Percentiles rank a stretch among this genome's conserved stretches.
phyloP scores from a whole-genome alignment of 179 eudicot species.

The Amaranthus tricolor region DNA sequence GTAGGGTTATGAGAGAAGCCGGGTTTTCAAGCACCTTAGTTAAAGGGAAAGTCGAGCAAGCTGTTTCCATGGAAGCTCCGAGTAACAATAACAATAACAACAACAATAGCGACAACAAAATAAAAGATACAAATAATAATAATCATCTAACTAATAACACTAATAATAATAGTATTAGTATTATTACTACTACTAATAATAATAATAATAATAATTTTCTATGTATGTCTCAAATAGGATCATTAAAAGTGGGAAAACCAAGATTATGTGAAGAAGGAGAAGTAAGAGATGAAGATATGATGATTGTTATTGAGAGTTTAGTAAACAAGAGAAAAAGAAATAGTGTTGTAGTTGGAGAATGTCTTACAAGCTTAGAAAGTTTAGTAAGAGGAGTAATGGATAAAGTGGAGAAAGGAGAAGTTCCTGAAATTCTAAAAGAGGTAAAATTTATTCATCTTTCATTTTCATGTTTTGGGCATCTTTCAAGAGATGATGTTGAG shows the following conservation, averaged over 20 bases:
- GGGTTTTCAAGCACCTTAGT: slow-evolving; percentile 51
- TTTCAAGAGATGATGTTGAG: slow-evolving; percentile 49
- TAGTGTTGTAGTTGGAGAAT: slow-evolving; percentile 57
- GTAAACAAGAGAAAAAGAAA: slow-evolving; percentile 34
- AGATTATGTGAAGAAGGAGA: slow-evolving; percentile 8
- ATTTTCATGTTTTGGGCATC: slow-evolving; percentile 41
- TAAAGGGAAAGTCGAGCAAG: slow-evolving; percentile 46
- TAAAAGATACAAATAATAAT: slow-evolving; percentile 20
- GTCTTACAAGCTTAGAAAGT: slow-evolving; percentile 37
- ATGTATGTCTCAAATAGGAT: slow-evolving; percentile 6
- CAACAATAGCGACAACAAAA: background rate
- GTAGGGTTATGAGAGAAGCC: slow-evolving; percentile 61
- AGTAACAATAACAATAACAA: background rate
- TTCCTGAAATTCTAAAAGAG: slow-evolving; percentile 40
- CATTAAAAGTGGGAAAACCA: slow-evolving; percentile 14
- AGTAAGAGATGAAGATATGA: slow-evolving; percentile 38
- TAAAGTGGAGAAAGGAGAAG: slow-evolving; percentile 52
- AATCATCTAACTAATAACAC: background rate
- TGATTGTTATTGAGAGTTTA: slow-evolving; percentile 40
- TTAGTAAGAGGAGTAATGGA: slow-evolving; percentile 50
- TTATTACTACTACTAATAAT: background rate
- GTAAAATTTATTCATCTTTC: slow-evolving; percentile 54
- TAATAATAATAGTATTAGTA: background rate
- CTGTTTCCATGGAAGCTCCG: slow-evolving; percentile 20
- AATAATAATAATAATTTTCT: slow-evolving; percentile 2